A percentile compares a stretch with the other conserved stretches of the same genome.
phyloP scores from a whole-genome alignment of 2,329 filamentous ascomycete species.

The Neofusicoccum cordaticola region DNA sequence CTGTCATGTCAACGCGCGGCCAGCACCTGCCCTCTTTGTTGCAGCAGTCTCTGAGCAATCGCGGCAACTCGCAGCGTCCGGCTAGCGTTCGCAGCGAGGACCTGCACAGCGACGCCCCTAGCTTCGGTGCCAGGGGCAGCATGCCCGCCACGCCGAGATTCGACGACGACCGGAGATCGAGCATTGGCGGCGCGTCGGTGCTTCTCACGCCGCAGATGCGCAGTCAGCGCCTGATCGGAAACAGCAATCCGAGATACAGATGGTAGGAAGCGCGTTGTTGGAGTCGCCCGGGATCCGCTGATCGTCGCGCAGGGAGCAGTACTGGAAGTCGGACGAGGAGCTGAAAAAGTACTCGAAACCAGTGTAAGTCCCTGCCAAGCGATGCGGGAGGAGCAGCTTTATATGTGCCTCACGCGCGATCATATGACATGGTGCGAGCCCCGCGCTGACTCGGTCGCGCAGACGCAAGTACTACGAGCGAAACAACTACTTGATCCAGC shows the following conservation, averaged over 20 bases:
- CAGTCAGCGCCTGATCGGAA: conserved; percentile 83
- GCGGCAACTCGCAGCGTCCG: not conserved
- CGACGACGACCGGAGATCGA: conserved; percentile 33
- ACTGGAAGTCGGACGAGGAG: conserved; percentile 79
- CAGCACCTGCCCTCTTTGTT: conserved; percentile 40
- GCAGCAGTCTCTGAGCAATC: conserved; percentile 11
- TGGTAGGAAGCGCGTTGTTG: conserved; percentile 50
- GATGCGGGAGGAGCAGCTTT: not conserved
- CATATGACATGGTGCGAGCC: conserved; percentile 19
- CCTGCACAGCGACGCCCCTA: conserved; percentile 23
- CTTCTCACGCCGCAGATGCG: conserved; percentile 65
- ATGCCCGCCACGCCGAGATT: conserved; percentile 21
- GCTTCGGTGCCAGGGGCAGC: conserved; percentile 31
- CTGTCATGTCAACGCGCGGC: conserved; percentile 43
- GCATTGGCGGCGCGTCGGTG: conserved; percentile 38
- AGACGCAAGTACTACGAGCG: conserved; percentile 83
- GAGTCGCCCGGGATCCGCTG: not conserved
- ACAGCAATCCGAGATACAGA: conserved; percentile 78
- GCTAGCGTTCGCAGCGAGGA: conserved; percentile 27
- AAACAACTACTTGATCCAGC: conserved; percentile 82
- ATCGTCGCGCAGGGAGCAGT: conserved; percentile 57
- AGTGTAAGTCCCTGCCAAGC: conserved; percentile 49
- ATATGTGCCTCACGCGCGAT: not conserved
- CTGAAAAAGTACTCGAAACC: conserved; percentile 68
- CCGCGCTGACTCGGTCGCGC: not conserved